Evolutionary conservation across 441 rosid genomes (phyloP).

Genomic region (Erysimum cheiri): DNA sequence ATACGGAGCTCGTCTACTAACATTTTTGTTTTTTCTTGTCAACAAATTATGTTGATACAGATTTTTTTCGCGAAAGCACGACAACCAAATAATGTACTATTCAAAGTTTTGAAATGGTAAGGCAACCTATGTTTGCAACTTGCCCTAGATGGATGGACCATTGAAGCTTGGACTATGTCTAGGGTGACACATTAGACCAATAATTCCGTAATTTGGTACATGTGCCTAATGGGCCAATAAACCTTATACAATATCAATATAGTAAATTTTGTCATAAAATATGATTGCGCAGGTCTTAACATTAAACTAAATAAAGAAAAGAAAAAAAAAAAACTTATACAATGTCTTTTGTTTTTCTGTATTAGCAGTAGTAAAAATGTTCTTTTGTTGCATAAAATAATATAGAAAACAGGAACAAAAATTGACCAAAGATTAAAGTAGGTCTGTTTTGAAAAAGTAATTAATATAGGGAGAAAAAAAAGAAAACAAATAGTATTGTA

Average conservation of each 20-base stretch:
- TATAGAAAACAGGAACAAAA: neutral
- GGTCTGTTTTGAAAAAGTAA: too few relatives aligned
- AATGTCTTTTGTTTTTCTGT: neutral
- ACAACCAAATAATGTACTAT: neutral
- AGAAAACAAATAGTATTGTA: neutral
- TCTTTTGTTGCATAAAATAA: neutral
- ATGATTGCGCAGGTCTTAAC: too few relatives aligned
- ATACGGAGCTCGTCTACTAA: too few relatives aligned
- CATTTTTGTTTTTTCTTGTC: neutral
- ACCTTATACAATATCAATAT: neutral
- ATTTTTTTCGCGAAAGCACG: neutral
- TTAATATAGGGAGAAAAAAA: neutral
- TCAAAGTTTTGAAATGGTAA: neutral
- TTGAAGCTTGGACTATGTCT: neutral
- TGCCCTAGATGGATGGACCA: neutral
- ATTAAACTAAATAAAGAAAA: too few relatives aligned
- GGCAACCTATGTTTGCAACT: neutral
- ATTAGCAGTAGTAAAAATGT: neutral
- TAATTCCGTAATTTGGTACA: neutral
- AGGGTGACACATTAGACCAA: slow-evolving; percentile 9
- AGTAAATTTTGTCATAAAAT: too few relatives aligned
- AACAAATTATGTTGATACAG: neutral
- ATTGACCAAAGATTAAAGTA: neutral
- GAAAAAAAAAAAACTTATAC: neutral
- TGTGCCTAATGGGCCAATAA: neutral